Evolutionary conservation across 305 asterid genomes (phyloP).

Genomic region (Solanum hybrid): DNA sequence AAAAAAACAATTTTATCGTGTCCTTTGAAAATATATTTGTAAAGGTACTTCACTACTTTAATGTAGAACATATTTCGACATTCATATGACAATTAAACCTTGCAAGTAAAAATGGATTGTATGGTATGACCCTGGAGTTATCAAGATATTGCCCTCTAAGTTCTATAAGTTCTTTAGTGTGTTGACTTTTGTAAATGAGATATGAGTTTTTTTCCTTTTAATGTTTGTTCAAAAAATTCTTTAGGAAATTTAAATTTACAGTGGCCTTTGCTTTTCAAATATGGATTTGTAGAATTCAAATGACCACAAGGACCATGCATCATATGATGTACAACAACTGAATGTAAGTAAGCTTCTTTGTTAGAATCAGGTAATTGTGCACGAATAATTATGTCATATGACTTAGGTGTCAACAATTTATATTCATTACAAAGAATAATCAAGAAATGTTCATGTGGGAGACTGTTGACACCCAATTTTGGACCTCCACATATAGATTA

Average conservation of each 20-base stretch:
- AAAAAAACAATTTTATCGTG: neutral
- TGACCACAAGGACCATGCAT: neutral
- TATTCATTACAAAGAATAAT: too few relatives aligned
- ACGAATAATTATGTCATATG: neutral
- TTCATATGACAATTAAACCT: slow-evolving; percentile 5
- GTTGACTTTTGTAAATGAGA: too few relatives aligned
- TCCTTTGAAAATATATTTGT: slow-evolving; percentile 1
- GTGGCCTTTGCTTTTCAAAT: neutral
- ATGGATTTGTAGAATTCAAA: neutral
- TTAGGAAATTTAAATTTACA: neutral
- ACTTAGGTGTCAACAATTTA: too few relatives aligned
- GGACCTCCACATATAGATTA: too few relatives aligned
- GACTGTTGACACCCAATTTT: too few relatives aligned
- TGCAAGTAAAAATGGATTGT: neutral
- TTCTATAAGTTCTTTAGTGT: too few relatives aligned
- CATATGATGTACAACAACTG: neutral
- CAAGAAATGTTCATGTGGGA: neutral
- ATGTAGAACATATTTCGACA: neutral
- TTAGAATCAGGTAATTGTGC: neutral
- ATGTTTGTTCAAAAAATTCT: neutral
- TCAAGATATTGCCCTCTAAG: neutral
- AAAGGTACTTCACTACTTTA: neutral
- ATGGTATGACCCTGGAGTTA: neutral
- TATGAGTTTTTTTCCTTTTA: neutral
- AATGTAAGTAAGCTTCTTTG: neutral